A percentile compares a stretch with the other conserved stretches of the same genome.
Conservation (phyloP, 306 rosid genomes). For the Oxytropis ochrocephala region DNA sequence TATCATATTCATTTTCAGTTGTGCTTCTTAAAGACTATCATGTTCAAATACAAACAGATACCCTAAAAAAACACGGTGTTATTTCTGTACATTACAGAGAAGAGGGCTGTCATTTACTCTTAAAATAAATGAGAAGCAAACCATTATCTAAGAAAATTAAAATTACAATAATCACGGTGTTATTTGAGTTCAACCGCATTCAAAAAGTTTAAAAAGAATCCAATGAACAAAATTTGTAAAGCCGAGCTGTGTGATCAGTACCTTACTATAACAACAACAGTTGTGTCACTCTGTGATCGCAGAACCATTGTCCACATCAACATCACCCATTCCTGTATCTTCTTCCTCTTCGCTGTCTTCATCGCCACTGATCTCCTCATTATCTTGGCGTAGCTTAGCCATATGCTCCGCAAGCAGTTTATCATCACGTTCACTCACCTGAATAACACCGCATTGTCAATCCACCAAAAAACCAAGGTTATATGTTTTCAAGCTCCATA, state of each 20-base stretch:
- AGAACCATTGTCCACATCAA: constrained; percentile 65
- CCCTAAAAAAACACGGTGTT: too few species aligned
- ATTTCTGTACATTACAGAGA: too few species aligned
- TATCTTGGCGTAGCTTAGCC: constrained; percentile 71
- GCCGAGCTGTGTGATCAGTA: constrained; percentile 12
- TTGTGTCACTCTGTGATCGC: constrained; percentile 52
- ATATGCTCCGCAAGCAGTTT: constrained; percentile 79
- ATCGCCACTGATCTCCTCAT: constrained; percentile 74
- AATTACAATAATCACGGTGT: too few species aligned
- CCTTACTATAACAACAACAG: constrained; percentile 4
- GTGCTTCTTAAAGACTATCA: too few species aligned
- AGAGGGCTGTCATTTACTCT: too few species aligned
- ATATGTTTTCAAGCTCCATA: background rate
- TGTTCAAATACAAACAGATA: too few species aligned
- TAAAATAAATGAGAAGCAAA: too few species aligned
- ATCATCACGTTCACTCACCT: constrained; percentile 95
- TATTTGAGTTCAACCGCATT: constrained; percentile 11
- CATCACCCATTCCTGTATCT: constrained; percentile 92
- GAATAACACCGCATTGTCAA: constrained; percentile 26
- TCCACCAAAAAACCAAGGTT: too few species aligned
- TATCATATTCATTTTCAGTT: too few species aligned
- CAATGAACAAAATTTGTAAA: constrained; percentile 12
- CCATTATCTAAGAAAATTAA: too few species aligned
- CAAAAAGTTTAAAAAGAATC: constrained; percentile 1
- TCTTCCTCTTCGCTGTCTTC: constrained; percentile 95